These are phyloP conservation scores for Trichoderma sp. DNA, from an alignment of 2,329 filamentous ascomycete genomes.

Conservation along the genomic window DNA sequence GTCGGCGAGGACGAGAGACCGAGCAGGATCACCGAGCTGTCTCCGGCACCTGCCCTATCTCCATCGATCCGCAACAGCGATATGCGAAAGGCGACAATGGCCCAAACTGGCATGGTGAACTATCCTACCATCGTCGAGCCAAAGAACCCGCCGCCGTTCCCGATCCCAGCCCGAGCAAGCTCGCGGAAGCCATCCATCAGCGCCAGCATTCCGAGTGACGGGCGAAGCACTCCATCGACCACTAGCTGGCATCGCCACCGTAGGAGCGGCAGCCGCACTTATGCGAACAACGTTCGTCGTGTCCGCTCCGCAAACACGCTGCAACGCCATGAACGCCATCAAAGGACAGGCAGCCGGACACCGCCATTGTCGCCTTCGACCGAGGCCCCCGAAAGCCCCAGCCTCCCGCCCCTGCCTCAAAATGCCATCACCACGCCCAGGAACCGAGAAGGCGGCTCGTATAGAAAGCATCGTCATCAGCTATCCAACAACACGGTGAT, in stretches of 20 bases:
- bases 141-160: slow-evolving; percentile 80
- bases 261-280: slow-evolving; percentile 51
- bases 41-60: slow-evolving; percentile 37
- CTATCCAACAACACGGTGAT: slow-evolving; percentile 62
- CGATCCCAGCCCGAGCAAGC: slow-evolving; percentile 86
- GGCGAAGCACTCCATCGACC: slow-evolving; percentile 67
- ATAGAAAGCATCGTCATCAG: slow-evolving; percentile 56
- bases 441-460: slow-evolving; percentile 48
- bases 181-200: slow-evolving; percentile 73
- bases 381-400: slow-evolving; percentile 68
- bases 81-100: slow-evolving; percentile 78
- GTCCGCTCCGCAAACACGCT: slow-evolving; percentile 80
- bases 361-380: slow-evolving; percentile 69
- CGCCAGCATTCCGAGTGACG: slow-evolving; percentile 68
- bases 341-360: slow-evolving; percentile 59
- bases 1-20: slow-evolving; percentile 44
- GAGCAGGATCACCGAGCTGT: slow-evolving; percentile 45
- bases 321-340: slow-evolving; percentile 55
- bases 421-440: slow-evolving; percentile 70
- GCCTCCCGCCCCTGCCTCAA: slow-evolving; percentile 70
- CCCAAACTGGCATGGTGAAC: slow-evolving; percentile 73
- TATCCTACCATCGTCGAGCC: slow-evolving; percentile 68
- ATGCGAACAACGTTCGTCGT: slow-evolving; percentile 71
- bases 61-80: slow-evolving; percentile 56
- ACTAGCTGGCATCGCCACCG: slow-evolving; percentile 60